These are phyloP conservation scores for Penicillium sclerotigenum DNA, from an alignment of 2,329 filamentous ascomycete species.

Conservation along the genomic window DNA sequence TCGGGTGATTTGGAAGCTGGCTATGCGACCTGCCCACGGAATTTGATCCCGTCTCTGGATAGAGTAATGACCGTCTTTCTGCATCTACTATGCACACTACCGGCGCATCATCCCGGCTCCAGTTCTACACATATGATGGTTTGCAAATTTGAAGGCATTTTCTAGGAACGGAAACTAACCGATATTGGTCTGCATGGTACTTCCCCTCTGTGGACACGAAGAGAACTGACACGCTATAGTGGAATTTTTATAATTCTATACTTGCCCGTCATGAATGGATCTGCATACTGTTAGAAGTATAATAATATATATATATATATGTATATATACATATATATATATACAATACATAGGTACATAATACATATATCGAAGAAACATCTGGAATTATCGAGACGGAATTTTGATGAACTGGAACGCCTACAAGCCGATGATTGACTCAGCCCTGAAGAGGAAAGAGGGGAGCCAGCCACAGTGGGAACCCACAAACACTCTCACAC, in stretches of 20 bases:
- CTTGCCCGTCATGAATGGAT: neutral
- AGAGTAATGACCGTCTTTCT: neutral
- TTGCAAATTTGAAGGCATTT: neutral
- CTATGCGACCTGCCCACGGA: neutral
- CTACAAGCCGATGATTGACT: neutral
- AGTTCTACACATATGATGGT: neutral
- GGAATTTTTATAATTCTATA: too few relatives aligned
- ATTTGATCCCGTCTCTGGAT: neutral
- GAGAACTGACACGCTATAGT: too few relatives aligned
- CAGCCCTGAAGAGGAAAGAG: neutral
- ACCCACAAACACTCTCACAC: neutral
- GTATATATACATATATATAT: too few relatives aligned
- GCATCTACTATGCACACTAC: conserved; percentile 1
- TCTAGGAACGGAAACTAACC: neutral
- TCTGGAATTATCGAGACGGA: neutral
- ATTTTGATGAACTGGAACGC: neutral
- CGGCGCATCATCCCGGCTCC: neutral
- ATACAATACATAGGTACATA: too few relatives aligned
- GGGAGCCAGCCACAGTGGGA: neutral
- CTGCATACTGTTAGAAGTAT: too few relatives aligned
- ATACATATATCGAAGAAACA: neutral
- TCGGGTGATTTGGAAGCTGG: neutral
- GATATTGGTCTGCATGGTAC: neutral
- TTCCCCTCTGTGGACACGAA: neutral
- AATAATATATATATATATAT: too few relatives aligned